Base-by-base conservation (phyloP, 257 asterid species). In the Gardenia jasminoides region DNA sequence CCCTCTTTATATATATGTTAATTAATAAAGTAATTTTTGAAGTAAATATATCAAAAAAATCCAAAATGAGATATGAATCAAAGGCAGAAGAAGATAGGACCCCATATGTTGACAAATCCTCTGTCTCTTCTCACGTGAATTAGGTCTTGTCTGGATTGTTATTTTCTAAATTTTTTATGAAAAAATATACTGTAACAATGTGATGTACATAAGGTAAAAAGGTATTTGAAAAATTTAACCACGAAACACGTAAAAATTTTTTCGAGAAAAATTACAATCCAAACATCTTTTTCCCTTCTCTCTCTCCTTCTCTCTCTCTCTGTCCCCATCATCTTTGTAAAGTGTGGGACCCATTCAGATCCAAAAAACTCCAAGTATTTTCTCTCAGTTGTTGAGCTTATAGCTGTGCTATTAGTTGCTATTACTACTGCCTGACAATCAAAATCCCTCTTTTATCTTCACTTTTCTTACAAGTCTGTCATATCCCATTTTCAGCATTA, bases 71-170 rank as follows among this genome's bases (percentile, higher is more conserved):
- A 74, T 70, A 81, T 54, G 75, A 64, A 46, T 44, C 70, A 33
- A 44, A 28, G 13, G 48, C 78, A 44, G 66, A 39, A 44, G 56
- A 28, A 41, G 77, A 72, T 69, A 71, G 28, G 90, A 81, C 76
- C 91, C 90, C 86, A 16, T 52, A 44, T 76, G 84, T 87, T 92
- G 92, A 92, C 92, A 89, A 88, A 88, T 90, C 94, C 92, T 77
- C 84, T 84, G 86, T 85, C 93, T 83, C 94, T 89, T 88, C 90
- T 79, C 80, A 80, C 72, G 81, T 82, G 86, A 90, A 90, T 83
- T 84, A 82, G n/a, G n/a, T n/a, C n/a, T n/a, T n/a, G n/a, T n/a
- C n/a, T n/a, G n/a, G n/a, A n/a, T n/a, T n/a, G n/a, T n/a, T n/a
- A n/a, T n/a, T n/a, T n/a, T n/a, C n/a, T n/a, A n/a, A n/a, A n/a